Percentiles rank a stretch among this genome's conserved stretches.
phyloP scores from a whole-genome alignment of 2,329 filamentous ascomycete species.

The Aspergillus proliferans region DNA sequence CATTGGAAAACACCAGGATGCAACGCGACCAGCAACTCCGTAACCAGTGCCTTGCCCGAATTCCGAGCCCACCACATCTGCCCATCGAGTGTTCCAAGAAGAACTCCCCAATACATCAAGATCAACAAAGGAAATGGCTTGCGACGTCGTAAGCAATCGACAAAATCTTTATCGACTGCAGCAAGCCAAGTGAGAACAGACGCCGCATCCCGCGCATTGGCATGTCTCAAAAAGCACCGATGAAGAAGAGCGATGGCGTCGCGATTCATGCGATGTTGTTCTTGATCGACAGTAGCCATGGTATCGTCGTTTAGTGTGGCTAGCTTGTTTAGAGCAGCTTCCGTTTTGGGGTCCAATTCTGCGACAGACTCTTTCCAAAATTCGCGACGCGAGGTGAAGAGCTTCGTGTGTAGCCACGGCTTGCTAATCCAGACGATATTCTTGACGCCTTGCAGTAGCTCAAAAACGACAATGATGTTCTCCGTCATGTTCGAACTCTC shows the following conservation, averaged over 20 bases:
- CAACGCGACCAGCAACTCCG: slow-evolving; percentile 20
- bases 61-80: slow-evolving; percentile 31
- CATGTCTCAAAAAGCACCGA: slow-evolving; percentile 23
- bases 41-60: slow-evolving; percentile 24
- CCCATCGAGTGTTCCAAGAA: slow-evolving; percentile 26
- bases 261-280: slow-evolving; percentile 26
- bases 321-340: slow-evolving; percentile 22
- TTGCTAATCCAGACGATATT: slow-evolving; percentile 28
- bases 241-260: slow-evolving; percentile 23
- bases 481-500: slow-evolving; percentile 28
- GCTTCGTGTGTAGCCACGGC: slow-evolving; percentile 44
- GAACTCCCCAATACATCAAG: slow-evolving; percentile 32
- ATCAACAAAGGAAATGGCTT: slow-evolving; percentile 27
- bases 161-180: slow-evolving; percentile 26
- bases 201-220: slow-evolving; percentile 18
- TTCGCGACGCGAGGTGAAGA: slow-evolving; percentile 41
- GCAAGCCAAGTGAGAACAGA: slow-evolving; percentile 31
- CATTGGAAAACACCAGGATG: slow-evolving; percentile 16
- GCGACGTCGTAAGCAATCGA: slow-evolving; percentile 22
- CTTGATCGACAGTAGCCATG: slow-evolving; percentile 15
- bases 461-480: slow-evolving; percentile 30
- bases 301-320: slow-evolving; percentile 23
- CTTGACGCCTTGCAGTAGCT: slow-evolving; percentile 29
- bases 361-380: slow-evolving; percentile 39
- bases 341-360: slow-evolving; percentile 19